Base-by-base conservation (phyloP, 805 yeast genomes). In the Metschnikowia gruessii region DNA sequence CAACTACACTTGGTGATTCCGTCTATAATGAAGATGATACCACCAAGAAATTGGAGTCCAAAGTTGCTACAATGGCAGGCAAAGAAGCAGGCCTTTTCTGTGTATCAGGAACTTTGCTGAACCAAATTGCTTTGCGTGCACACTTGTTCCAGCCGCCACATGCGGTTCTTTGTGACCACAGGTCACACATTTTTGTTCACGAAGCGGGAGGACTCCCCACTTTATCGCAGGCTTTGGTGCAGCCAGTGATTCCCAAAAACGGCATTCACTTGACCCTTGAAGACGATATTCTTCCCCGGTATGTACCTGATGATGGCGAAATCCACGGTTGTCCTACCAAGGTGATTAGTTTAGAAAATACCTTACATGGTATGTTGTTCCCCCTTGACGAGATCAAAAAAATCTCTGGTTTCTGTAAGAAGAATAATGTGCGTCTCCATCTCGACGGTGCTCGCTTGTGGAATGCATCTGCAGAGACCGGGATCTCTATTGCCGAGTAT, bases 171-270 rank as follows among this genome's bases (percentile, higher is more conserved):
- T 70, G 76, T 52, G 75, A 70, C 52, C 49, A 60, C 51, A 48
- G 75, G 28, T 55, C 69, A 4, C 76, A 71, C 43, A 63, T 71
- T 4, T 71, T 47, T 43, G 58, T 61, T 13, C 60, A 67, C 49
- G 75, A 71, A 52, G 75, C 75, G 3, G 75, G 75, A 13, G 76
- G 76, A 2, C 54, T 70, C 35, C 73, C 76, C 22, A 63, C 74
- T 0, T 59, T 71, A 26, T 67, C 72, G 11, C 76, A 71, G 51
- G 75, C 74, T 2, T 63, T 71, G 72, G 68, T 65, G 5, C 72
- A 66, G 33, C 62, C 76, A 1, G 60, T 71, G 2, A 48, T 50
- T 8, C 75, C 76, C 10, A 54, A 51, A 17, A 71, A 71, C 49
- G 67, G 65, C 7, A 43, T 53, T 12, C 62, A 70, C 48, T 58